phyloP scores from a whole-genome alignment of 768 basidiomycete genomes.

The Pleurotus tuoliensis region DNA sequence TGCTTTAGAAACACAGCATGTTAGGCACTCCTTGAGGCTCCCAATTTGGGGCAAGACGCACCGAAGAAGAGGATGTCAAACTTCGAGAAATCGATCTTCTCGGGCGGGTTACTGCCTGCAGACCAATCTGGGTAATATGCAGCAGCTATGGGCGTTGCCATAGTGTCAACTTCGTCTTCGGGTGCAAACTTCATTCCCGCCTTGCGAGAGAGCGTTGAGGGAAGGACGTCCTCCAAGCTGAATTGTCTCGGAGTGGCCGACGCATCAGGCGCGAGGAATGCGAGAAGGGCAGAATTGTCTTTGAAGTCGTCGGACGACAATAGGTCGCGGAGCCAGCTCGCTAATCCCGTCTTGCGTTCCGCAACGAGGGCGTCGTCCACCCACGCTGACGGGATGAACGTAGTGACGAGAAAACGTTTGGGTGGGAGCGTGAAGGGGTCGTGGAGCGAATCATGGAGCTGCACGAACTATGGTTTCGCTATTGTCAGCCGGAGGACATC shows the following conservation, averaged over 20 bases:
- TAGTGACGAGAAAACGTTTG: slow-evolving; percentile 45
- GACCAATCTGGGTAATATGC: slow-evolving; percentile 54
- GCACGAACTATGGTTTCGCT: slow-evolving; percentile 25
- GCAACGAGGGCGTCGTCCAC: slow-evolving; percentile 47
- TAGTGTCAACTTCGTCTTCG: slow-evolving; percentile 16
- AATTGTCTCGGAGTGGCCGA: slow-evolving; percentile 22
- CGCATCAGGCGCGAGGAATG: slow-evolving; percentile 33
- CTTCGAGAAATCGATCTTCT: slow-evolving; percentile 55
- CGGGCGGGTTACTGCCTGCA: slow-evolving; percentile 44
- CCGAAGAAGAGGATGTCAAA: slow-evolving; percentile 69
- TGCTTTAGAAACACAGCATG: slow-evolving; percentile 33
- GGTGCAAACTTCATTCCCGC: slow-evolving; percentile 22
- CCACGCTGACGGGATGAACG: slow-evolving; percentile 50
- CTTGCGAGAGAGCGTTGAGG: slow-evolving; percentile 40
- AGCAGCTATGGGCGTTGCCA: slow-evolving; percentile 33
- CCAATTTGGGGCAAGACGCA: slow-evolving; percentile 15
- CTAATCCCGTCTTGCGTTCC: slow-evolving; percentile 46
- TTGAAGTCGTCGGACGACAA: slow-evolving; percentile 32
- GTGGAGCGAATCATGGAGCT: slow-evolving; percentile 37
- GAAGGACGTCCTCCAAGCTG: slow-evolving; percentile 42
- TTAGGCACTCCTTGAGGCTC: background rate
- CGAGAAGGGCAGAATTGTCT: slow-evolving; percentile 26
- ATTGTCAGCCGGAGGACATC: background rate
- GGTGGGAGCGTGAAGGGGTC: slow-evolving; percentile 43
- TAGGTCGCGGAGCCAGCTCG: slow-evolving; percentile 37